phyloP scores from a whole-genome alignment of 352 stramenopile genomes.

The Aphanomyces astaci region DNA sequence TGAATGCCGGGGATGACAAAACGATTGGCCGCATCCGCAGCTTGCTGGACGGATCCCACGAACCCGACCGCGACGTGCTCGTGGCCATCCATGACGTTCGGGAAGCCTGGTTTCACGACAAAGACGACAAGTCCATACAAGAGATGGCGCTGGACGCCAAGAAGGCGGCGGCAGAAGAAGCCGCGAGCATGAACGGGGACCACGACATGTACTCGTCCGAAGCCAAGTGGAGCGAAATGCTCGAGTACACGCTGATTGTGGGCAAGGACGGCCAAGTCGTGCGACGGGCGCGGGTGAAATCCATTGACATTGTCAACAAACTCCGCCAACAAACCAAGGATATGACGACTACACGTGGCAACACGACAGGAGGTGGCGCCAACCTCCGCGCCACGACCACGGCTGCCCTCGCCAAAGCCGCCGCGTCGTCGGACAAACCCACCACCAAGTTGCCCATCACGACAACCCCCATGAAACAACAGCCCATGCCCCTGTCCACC shows the following conservation, averaged over 20 bases:
- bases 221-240: slow-evolving; percentile 80
- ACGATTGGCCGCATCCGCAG: slow-evolving; percentile 57
- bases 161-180: slow-evolving; percentile 52
- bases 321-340: slow-evolving; percentile 28
- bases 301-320: slow-evolving; percentile 71
- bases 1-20: slow-evolving; percentile 58
- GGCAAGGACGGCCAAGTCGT: slow-evolving; percentile 80
- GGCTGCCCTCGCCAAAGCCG: background rate
- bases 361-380: background rate
- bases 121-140: background rate
- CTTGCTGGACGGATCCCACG: slow-evolving; percentile 52
- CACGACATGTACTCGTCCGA: slow-evolving; percentile 73
- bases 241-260: slow-evolving; percentile 77
- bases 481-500: background rate
- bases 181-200: slow-evolving; percentile 46
- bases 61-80: slow-evolving; percentile 62
- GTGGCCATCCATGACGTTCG: slow-evolving; percentile 40
- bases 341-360: background rate
- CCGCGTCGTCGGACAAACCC: background rate
- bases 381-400: background rate
- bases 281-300: slow-evolving; percentile 70
- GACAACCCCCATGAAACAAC: background rate
- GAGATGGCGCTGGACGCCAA: slow-evolving; percentile 45
- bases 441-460: slow-evolving; percentile 10
- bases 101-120: slow-evolving; percentile 27